Evolutionary conservation across 306 rosid species (phyloP).

Genomic region (Sicyos edulis): DNA sequence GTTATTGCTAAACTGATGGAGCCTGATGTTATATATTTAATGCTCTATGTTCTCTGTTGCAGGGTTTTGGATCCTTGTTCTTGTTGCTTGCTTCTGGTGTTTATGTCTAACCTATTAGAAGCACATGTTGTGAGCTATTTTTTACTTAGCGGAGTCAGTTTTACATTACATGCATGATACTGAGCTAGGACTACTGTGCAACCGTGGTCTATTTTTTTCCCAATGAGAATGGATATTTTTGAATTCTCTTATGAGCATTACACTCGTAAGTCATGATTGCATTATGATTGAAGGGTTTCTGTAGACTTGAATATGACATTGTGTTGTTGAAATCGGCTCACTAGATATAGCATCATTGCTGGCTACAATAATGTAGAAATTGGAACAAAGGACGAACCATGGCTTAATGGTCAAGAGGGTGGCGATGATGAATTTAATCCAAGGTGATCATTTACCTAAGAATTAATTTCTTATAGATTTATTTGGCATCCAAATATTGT

Average conservation of each 20-base stretch:
- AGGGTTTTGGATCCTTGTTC: conserved; percentile 91
- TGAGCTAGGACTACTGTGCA: not conserved
- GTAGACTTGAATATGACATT: not conserved
- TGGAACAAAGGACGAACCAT: not conserved
- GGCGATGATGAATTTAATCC: too few relatives aligned
- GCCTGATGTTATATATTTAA: not conserved
- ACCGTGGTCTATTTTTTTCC: conserved; percentile 2
- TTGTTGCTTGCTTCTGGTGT: conserved; percentile 87
- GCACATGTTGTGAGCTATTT: conserved; percentile 3
- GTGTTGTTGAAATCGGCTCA: not conserved
- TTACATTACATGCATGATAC: conserved; percentile 12
- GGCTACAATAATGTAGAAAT: not conserved
- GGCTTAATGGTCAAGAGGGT: too few relatives aligned
- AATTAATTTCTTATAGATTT: too few relatives aligned
- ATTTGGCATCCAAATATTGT: too few relatives aligned
- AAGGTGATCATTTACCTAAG: too few relatives aligned
- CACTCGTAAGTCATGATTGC: not conserved
- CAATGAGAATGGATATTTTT: conserved; percentile 3
- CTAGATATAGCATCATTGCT: not conserved
- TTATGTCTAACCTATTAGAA: conserved; percentile 52
- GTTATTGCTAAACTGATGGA: not conserved
- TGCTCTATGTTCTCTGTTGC: conserved; percentile 24
- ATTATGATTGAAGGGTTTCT: conserved; percentile 4
- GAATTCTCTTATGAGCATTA: not conserved
- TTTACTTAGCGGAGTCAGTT: conserved; percentile 15